Evolutionary conservation across 768 basidiomycete genomes (phyloP).

Genomic region (Calocybe indica): DNA sequence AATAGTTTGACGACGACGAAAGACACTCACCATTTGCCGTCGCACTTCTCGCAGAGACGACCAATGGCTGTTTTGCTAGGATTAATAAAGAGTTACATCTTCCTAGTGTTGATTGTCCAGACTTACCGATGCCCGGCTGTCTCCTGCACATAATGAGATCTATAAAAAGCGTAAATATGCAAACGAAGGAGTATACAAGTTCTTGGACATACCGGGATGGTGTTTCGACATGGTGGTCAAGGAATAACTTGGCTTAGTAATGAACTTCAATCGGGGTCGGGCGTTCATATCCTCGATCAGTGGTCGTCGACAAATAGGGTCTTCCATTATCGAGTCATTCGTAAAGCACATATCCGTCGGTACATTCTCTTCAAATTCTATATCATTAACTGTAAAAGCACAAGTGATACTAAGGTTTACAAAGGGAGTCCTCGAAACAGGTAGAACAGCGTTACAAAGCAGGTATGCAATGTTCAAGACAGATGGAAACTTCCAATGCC

Average conservation of each 20-base stretch:
- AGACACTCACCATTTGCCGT: slow-evolving; percentile 89
- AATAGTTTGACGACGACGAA: neutral
- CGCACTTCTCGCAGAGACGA: slow-evolving; percentile 97
- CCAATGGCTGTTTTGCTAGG: slow-evolving; percentile 69
- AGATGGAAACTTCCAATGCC: slow-evolving; percentile 97
- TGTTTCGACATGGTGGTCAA: slow-evolving; percentile 75
- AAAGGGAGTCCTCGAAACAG: slow-evolving; percentile 3
- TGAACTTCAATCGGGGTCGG: neutral
- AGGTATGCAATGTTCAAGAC: slow-evolving; percentile 47
- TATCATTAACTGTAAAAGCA: neutral
- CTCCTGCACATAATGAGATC: slow-evolving; percentile 99
- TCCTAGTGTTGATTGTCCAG: neutral
- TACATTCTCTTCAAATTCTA: neutral
- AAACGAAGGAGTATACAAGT: neutral
- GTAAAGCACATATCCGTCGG: neutral
- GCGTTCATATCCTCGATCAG: too few species aligned
- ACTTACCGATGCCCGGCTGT: slow-evolving; percentile 92
- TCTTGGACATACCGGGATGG: slow-evolving; percentile 57
- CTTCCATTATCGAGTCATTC: neutral
- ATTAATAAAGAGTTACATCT: slow-evolving; percentile 6
- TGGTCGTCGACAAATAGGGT: neutral
- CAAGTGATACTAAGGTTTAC: slow-evolving; percentile 2
- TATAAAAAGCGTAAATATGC: slow-evolving; percentile 20
- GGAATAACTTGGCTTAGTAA: neutral
- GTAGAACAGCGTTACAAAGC: slow-evolving; percentile 8